These are phyloP conservation scores for Coemansia sp. DNA, from an alignment of 192 early-diverging fungal species.

Conservation along the genomic window DNA sequence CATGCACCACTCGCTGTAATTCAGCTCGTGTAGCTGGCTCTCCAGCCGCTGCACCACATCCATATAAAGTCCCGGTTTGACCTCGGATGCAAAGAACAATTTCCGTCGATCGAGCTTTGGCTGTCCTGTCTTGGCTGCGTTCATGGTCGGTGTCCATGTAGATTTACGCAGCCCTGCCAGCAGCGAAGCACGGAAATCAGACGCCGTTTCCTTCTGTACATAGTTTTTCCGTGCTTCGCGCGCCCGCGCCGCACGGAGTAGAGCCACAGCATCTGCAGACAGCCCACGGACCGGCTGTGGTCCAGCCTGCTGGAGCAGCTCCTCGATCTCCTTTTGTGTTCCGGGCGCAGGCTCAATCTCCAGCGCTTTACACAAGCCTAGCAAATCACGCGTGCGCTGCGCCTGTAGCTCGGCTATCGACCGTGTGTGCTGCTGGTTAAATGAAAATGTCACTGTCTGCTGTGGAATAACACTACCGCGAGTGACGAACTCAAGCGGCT, in stretches of 20 bases:
- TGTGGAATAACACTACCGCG: background rate
- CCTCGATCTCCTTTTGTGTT: slow-evolving; percentile 16
- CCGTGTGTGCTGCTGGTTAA: slow-evolving; percentile 2
- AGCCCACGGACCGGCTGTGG: background rate
- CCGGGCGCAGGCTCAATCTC: slow-evolving; percentile 1
- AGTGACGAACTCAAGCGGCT: slow-evolving; percentile 19
- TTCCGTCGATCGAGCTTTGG: slow-evolving; percentile 16
- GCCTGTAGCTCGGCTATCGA: slow-evolving; percentile 13
- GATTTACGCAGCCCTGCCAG: slow-evolving; percentile 17
- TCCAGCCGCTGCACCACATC: slow-evolving; percentile 20
- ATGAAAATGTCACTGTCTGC: slow-evolving; percentile 22
- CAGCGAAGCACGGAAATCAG: slow-evolving; percentile 17
- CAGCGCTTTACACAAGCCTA: slow-evolving; percentile 28
- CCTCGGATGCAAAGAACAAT: slow-evolving; percentile 37
- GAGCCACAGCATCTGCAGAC: background rate
- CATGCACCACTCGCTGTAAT: slow-evolving; percentile 30
- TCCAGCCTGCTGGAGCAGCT: background rate
- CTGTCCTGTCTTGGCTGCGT: slow-evolving; percentile 10
- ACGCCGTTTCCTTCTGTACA: background rate
- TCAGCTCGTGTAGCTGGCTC: slow-evolving; percentile 24
- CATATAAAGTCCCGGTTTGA: slow-evolving; percentile 18
- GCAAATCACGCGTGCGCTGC: slow-evolving; percentile 35
- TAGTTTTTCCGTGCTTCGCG: slow-evolving; percentile 40
- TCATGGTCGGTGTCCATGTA: slow-evolving; percentile 9
- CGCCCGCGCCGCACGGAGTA: slow-evolving; percentile 31